phyloP scores from a whole-genome alignment of 1,139 yeast genomes.

The Pichia sp. region DNA sequence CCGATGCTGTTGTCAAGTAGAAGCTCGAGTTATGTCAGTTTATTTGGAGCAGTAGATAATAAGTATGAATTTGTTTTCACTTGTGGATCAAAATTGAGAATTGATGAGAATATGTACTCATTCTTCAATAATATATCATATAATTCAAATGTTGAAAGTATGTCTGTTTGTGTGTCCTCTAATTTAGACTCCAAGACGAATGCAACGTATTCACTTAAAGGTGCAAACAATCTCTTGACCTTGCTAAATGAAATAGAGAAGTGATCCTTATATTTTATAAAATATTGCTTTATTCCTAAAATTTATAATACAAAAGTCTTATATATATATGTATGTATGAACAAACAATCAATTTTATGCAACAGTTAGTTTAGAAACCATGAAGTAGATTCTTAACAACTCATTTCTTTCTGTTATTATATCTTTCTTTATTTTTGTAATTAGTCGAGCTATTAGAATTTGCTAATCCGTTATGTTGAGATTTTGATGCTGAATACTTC shows the following conservation, averaged over 20 bases:
- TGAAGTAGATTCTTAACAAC: too few species aligned
- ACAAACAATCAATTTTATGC: too few species aligned
- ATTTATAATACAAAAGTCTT: too few species aligned
- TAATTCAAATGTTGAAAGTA: constrained; percentile 31
- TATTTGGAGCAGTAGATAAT: neutral
- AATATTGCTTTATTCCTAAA: too few species aligned
- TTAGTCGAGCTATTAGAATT: too few species aligned
- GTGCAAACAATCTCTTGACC: constrained; percentile 67
- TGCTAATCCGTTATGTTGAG: too few species aligned
- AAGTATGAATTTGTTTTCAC: constrained; percentile 38
- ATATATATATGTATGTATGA: too few species aligned
- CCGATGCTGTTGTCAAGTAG: constrained; percentile 2
- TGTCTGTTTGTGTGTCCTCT: constrained; percentile 65
- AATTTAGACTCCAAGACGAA: constrained; percentile 22
- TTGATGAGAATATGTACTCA: constrained; percentile 64
- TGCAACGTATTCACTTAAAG: constrained; percentile 65
- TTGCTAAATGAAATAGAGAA: constrained; percentile 25
- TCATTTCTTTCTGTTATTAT: too few species aligned
- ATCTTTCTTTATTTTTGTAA: too few species aligned
- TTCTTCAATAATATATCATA: constrained; percentile 35
- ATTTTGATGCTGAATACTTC: neutral
- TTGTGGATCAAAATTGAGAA: constrained; percentile 63
- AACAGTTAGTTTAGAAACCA: too few species aligned
- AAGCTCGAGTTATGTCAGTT: neutral
- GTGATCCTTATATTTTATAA: too few species aligned